These are phyloP conservation scores for Pythium phragmiticola DNA, from an alignment of 352 stramenopile species.

Conservation along the genomic window DNA sequence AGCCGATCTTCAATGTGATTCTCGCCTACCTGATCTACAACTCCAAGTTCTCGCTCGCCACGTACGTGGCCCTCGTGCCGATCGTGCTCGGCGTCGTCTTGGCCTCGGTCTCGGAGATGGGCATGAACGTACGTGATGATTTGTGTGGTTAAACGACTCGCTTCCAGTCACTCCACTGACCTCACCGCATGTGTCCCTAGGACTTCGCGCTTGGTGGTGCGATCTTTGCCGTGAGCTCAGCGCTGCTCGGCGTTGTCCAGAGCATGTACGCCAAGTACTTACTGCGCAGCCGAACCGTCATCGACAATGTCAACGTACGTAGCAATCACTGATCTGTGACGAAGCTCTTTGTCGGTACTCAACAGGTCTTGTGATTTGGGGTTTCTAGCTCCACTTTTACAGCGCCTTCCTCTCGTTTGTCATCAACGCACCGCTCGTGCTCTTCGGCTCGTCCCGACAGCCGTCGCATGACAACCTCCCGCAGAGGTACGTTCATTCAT, in stretches of 20 bases:
- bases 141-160: not conserved
- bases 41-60: slow-evolving; percentile 67
- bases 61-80: slow-evolving; percentile 77
- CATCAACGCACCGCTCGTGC: slow-evolving; percentile 77
- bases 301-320: slow-evolving; percentile 84
- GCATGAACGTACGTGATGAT: slow-evolving; percentile 62
- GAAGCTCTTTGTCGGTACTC: not conserved
- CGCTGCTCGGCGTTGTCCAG: slow-evolving; percentile 73
- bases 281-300: slow-evolving; percentile 66
- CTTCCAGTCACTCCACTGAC: not conserved
- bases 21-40: slow-evolving; percentile 72
- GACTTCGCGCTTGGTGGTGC: slow-evolving; percentile 64
- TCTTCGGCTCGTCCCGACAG: slow-evolving; percentile 51
- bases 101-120: slow-evolving; percentile 85
- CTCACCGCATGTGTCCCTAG: slow-evolving; percentile 25
- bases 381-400: slow-evolving; percentile 82
- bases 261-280: slow-evolving; percentile 90
- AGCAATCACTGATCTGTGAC: not conserved
- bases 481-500: slow-evolving; percentile 26
- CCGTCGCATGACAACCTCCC: slow-evolving; percentile 49
- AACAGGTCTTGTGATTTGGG: not conserved
- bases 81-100: slow-evolving; percentile 83
- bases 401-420: slow-evolving; percentile 79
- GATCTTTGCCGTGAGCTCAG: slow-evolving; percentile 71
- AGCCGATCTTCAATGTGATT: slow-evolving; percentile 87